Percentiles rank a stretch among this genome's conserved stretches.
Conservation (phyloP, 1,284 basidiomycete genomes). For the Pholiota adiposa region DNA sequence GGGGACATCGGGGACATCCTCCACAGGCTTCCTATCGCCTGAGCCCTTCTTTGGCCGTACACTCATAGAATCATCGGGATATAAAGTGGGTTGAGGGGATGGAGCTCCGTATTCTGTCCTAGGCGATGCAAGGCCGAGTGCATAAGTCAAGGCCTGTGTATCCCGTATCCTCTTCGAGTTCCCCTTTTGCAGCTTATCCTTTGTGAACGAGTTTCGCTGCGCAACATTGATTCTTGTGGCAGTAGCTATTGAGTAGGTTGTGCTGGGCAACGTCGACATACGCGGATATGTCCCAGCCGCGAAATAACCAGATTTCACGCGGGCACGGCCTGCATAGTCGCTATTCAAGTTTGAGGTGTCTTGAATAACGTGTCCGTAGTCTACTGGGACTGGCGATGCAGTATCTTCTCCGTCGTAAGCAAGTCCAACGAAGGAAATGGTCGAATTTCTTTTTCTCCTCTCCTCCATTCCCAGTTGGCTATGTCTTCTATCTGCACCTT, state of each 20-base stretch:
- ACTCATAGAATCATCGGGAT: slow-evolving; percentile 74
- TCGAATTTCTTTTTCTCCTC: slow-evolving; percentile 27
- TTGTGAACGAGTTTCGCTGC: slow-evolving; percentile 32
- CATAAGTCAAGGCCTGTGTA: slow-evolving; percentile 55
- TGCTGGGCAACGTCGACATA: slow-evolving; percentile 42
- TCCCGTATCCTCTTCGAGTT: slow-evolving; percentile 51
- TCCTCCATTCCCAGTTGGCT: slow-evolving; percentile 35
- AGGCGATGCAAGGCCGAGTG: slow-evolving; percentile 54
- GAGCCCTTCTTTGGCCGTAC: slow-evolving; percentile 37
- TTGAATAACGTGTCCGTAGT: slow-evolving; percentile 34
- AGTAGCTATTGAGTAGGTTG: slow-evolving; percentile 32
- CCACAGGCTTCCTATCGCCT: slow-evolving; percentile 16
- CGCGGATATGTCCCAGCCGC: slow-evolving; percentile 58
- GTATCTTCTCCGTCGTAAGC: slow-evolving; percentile 61
- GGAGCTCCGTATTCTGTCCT: slow-evolving; percentile 36
- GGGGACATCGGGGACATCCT: slow-evolving; percentile 24
- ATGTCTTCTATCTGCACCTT: slow-evolving; percentile 33
- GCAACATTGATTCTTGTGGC: slow-evolving; percentile 37
- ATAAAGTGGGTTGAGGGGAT: slow-evolving; percentile 61
- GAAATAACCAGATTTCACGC: slow-evolving; percentile 72
- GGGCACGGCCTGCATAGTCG: slow-evolving; percentile 53
- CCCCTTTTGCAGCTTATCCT: slow-evolving; percentile 39
- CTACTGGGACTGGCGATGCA: slow-evolving; percentile 43
- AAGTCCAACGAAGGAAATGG: slow-evolving; percentile 42
- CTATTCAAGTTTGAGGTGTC: slow-evolving; percentile 32